Conservation (phyloP, 2,329 filamentous ascomycete genomes). For the Tolypocladium paradoxum region DNA sequence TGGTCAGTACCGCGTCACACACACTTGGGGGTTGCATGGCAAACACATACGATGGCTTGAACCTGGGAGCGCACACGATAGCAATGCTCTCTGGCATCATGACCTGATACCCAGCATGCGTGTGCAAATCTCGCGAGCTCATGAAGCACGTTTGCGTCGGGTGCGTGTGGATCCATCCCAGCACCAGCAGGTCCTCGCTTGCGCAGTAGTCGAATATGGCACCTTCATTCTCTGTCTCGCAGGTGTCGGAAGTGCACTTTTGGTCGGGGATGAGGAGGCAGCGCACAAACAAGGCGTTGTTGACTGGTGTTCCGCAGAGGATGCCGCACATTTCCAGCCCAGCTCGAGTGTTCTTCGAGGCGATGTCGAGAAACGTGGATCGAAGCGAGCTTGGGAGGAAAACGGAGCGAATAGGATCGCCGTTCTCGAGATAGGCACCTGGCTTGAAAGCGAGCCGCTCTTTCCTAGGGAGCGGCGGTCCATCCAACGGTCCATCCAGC, state of each 20-base stretch:
- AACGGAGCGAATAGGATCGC: slow-evolving; percentile 72
- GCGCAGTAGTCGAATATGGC: slow-evolving; percentile 85
- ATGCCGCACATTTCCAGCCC: slow-evolving; percentile 95
- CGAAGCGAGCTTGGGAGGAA: slow-evolving; percentile 75
- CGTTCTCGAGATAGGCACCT: slow-evolving; percentile 81
- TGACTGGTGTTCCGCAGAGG: slow-evolving; percentile 79
- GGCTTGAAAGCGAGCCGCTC: slow-evolving; percentile 58
- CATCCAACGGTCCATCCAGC: slow-evolving; percentile 2
- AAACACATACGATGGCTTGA: slow-evolving; percentile 56
- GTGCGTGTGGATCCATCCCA: slow-evolving; percentile 98
- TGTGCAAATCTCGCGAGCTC: slow-evolving; percentile 88
- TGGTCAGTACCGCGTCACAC: not conserved
- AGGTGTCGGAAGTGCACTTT: slow-evolving; percentile 81
- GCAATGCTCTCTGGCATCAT: slow-evolving; percentile 96
- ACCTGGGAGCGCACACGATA: slow-evolving; percentile 86
- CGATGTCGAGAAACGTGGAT: slow-evolving; percentile 61
- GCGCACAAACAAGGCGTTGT: slow-evolving; percentile 87
- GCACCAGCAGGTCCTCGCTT: slow-evolving; percentile 67
- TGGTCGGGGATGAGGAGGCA: slow-evolving; percentile 86
- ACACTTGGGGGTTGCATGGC: not conserved
- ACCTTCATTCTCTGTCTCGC: slow-evolving; percentile 82
- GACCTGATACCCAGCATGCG: slow-evolving; percentile 85
- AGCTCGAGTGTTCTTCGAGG: slow-evolving; percentile 61
- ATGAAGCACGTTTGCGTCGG: slow-evolving; percentile 96
- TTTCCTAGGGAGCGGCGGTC: slow-evolving; percentile 29